These are phyloP conservation scores for Rhodotorula kratochvilovae DNA, from an alignment of 768 basidiomycete species.

Conservation along the genomic window DNA sequence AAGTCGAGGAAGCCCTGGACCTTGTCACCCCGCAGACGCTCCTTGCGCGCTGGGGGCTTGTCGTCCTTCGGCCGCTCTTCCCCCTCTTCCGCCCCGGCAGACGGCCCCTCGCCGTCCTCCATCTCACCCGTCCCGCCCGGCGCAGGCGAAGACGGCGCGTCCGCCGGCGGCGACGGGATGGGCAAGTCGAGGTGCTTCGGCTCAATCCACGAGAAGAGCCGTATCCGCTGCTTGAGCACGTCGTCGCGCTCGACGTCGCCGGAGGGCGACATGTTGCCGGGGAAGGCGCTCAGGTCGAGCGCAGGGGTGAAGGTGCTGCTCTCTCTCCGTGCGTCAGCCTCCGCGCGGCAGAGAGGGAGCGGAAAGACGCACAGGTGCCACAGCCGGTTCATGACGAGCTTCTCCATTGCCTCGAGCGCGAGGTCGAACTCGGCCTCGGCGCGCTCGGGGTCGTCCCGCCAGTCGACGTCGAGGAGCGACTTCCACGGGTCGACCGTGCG, in stretches of 20 bases:
- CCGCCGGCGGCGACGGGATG: neutral
- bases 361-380: conserved; percentile 75
- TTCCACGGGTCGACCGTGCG: conserved; percentile 62
- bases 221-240: conserved; percentile 80
- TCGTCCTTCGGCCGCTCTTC: neutral
- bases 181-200: conserved; percentile 88
- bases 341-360: rapidly evolving
- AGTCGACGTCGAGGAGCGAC: conserved; percentile 9
- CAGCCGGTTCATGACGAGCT: conserved; percentile 95
- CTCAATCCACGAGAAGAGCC: conserved; percentile 82
- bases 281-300: conserved; percentile 54
- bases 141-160: neutral
- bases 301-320: conserved; percentile 87
- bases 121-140: neutral
- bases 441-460: conserved; percentile 55
- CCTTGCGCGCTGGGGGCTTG: neutral
- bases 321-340: neutral
- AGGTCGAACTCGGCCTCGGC: conserved; percentile 86
- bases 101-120: neutral
- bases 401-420: conserved; percentile 98
- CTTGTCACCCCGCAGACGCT: conserved; percentile 1
- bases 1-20: conserved; percentile 31
- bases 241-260: conserved; percentile 97
- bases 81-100: neutral
- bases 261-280: conserved; percentile 59